phyloP scores from a whole-genome alignment of 148 eudicot species.

The Bassia scoparia region DNA sequence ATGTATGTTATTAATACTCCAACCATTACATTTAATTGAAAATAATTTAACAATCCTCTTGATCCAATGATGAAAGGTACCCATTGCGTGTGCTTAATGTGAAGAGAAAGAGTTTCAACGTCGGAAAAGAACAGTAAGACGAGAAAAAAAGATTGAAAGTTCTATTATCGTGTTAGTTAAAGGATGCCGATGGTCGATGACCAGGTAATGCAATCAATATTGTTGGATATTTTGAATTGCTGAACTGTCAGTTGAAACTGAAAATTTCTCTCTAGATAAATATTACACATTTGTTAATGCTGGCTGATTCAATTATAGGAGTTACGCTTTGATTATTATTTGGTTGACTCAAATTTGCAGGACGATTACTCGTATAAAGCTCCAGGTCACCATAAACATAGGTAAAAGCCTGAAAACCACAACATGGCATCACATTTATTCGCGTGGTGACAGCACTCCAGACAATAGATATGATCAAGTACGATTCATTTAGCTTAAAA shows the following conservation, averaged over 20 bases:
- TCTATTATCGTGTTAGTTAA: slow-evolving; percentile 73
- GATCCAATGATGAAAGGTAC: slow-evolving; percentile 44
- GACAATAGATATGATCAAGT: slow-evolving; percentile 99
- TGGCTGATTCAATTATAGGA: slow-evolving; percentile 10
- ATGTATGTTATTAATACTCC: background rate
- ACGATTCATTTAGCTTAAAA: too few species aligned
- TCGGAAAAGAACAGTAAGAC: too few species aligned
- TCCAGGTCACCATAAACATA: slow-evolving; percentile 93
- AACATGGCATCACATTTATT: slow-evolving; percentile 94
- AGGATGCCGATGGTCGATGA: slow-evolving; percentile 84
- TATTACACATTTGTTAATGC: slow-evolving; percentile 10
- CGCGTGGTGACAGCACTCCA: slow-evolving; percentile 99
- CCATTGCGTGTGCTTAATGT: slow-evolving; percentile 93
- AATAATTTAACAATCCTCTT: background rate
- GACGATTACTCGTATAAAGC: slow-evolving; percentile 88
- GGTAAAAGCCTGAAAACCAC: slow-evolving; percentile 99
- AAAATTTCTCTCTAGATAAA: too few species aligned
- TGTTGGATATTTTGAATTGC: background rate
- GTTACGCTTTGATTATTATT: too few species aligned
- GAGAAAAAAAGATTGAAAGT: slow-evolving; percentile 36
- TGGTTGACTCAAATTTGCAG: slow-evolving; percentile 33
- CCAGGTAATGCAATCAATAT: slow-evolving; percentile 50
- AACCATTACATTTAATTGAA: background rate
- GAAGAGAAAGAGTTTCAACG: slow-evolving; percentile 94
- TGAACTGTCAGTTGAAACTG: background rate